Conservation (phyloP, 768 basidiomycete species). For the Amanita exitialis region DNA sequence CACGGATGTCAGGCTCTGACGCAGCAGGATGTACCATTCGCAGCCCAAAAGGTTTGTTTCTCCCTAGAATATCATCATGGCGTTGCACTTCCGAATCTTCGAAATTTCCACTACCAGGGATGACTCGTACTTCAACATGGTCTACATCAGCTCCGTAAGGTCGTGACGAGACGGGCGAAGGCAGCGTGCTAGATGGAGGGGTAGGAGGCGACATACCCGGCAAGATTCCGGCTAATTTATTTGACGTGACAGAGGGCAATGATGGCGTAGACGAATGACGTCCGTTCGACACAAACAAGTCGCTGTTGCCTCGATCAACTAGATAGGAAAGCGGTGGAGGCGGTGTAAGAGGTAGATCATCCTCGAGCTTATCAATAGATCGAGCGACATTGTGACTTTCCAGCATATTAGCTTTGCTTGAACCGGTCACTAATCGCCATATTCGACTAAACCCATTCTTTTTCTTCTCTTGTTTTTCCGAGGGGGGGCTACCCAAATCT, state of each 20-base stretch:
- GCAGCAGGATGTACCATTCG: conserved; percentile 42
- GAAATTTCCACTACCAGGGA: conserved; percentile 24
- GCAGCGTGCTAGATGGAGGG: conserved; percentile 63
- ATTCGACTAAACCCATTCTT: conserved; percentile 71
- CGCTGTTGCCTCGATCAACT: conserved; percentile 52
- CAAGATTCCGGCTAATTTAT: conserved; percentile 42
- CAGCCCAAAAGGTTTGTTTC: conserved; percentile 15
- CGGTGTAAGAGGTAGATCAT: conserved; percentile 73
- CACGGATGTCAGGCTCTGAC: conserved; percentile 56
- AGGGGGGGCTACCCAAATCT: conserved; percentile 30
- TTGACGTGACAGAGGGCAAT: conserved; percentile 47
- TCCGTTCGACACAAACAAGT: conserved; percentile 24
- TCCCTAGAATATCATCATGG: conserved; percentile 24
- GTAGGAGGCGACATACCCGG: conserved; percentile 66
- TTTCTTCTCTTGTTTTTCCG: conserved; percentile 63
- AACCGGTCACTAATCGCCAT: conserved; percentile 68
- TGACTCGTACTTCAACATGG: conserved; percentile 28
- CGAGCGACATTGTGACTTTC: conserved; percentile 24
- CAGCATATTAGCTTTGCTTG: conserved; percentile 29
- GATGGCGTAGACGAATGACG: conserved; percentile 67
- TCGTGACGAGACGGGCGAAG: conserved; percentile 69
- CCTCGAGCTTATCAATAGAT: conserved; percentile 40
- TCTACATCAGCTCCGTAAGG: conserved; percentile 51
- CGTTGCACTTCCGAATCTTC: conserved; percentile 31
- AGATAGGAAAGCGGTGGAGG: conserved; percentile 90